Conservation (phyloP, 768 basidiomycete species). For the Rhodotorula diobovata region DNA sequence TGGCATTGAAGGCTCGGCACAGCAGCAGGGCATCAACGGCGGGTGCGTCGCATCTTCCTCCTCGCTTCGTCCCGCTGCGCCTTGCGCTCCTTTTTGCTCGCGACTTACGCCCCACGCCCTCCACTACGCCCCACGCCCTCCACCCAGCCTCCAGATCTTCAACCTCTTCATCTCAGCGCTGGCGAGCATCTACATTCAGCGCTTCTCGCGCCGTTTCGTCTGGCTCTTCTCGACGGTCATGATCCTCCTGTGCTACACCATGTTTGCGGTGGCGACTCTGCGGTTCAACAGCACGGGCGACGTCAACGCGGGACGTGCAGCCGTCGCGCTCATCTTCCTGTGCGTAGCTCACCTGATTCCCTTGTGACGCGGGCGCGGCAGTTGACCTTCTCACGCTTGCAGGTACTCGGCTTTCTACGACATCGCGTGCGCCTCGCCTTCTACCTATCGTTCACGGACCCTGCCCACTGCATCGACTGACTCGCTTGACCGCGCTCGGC, state of each 20-base stretch:
- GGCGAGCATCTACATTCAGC: slow-evolving; percentile 42
- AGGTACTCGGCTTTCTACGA: slow-evolving; percentile 1
- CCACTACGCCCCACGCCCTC: too few species aligned
- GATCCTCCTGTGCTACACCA: slow-evolving; percentile 3
- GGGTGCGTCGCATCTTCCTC: not conserved
- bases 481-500: too few species aligned
- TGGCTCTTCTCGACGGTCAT: slow-evolving; percentile 9
- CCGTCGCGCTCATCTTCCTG: slow-evolving; percentile 1
- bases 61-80: not conserved
- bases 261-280: not conserved
- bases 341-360: not conserved
- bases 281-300: not conserved
- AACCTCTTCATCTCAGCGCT: slow-evolving; percentile 8
- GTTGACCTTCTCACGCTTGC: not conserved
- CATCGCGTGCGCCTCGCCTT: not conserved
- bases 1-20: slow-evolving; percentile 25
- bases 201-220: slow-evolving; percentile 31
- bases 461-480: not conserved
- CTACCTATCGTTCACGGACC: not conserved
- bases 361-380: too few species aligned
- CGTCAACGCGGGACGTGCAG: not conserved
- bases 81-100: not conserved
- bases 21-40: slow-evolving; percentile 34
- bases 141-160: slow-evolving; percentile 36
- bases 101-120: too few species aligned